Conservation (phyloP, 352 stramenopile species). For the Globisporangium parvum region DNA sequence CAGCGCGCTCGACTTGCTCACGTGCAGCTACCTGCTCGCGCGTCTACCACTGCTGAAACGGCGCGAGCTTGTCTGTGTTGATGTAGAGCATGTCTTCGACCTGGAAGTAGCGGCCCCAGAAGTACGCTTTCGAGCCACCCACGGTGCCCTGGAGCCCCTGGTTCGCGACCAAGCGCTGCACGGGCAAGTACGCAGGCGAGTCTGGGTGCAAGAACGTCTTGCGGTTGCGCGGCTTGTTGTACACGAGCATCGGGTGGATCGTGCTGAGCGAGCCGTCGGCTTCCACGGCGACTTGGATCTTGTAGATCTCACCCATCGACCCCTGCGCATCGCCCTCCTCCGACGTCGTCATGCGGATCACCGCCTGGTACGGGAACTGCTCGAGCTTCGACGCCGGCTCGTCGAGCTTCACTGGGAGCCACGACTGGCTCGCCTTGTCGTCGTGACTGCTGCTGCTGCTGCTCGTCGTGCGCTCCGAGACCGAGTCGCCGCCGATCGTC, state of each 20-base stretch:
- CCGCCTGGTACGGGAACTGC: constrained; percentile 77
- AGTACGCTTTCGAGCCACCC: constrained; percentile 80
- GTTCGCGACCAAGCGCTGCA: constrained; percentile 53
- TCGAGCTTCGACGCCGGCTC: constrained; percentile 70
- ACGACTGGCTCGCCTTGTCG: constrained; percentile 35
- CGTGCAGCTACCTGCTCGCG: not conserved
- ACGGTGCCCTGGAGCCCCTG: constrained; percentile 54
- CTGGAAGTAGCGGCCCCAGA: constrained; percentile 83
- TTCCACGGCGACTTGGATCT: constrained; percentile 83
- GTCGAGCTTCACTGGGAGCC: constrained; percentile 80
- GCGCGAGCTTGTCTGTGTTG: constrained; percentile 77
- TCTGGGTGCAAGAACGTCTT: constrained; percentile 86
- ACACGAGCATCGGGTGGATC: constrained; percentile 82
- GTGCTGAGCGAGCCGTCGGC: constrained; percentile 52
- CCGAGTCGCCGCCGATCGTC: constrained; percentile 74
- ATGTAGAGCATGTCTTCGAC: constrained; percentile 84
- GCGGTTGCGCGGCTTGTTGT: constrained; percentile 81
- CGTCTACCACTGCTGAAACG: constrained; percentile 73
- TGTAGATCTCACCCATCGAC: constrained; percentile 85
- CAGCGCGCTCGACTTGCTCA: constrained; percentile 1
- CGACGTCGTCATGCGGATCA: constrained; percentile 80
- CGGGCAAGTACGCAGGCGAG: constrained; percentile 65
- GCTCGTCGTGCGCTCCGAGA: constrained; percentile 35
- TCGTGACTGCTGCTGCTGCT: constrained; percentile 6
- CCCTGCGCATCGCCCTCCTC: constrained; percentile 65